Evolutionary conservation across 352 stramenopile genomes (phyloP).

Genomic region (Phytophthora hybrid): DNA sequence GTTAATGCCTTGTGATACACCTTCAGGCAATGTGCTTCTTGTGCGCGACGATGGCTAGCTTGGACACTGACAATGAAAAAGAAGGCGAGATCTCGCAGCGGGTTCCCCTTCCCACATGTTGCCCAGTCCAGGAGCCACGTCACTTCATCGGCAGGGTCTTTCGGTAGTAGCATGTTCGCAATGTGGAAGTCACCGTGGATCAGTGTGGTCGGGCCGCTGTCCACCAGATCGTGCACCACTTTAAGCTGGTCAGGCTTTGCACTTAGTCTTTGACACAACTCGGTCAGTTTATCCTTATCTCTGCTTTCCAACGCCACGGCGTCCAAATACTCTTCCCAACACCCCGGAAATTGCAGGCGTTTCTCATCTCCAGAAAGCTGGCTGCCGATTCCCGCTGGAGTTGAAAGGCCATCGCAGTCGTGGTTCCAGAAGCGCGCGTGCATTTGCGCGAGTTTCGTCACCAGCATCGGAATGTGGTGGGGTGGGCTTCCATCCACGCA

Average conservation of each 20-base stretch:
- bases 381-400: constrained; percentile 71
- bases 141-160: constrained; percentile 25
- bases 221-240: constrained; percentile 61
- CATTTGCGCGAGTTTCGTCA: constrained; percentile 70
- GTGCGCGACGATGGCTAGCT: constrained; percentile 45
- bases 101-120: constrained; percentile 77
- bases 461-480: constrained; percentile 48
- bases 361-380: constrained; percentile 72
- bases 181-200: constrained; percentile 89
- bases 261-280: constrained; percentile 62
- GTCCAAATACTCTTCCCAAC: constrained; percentile 63
- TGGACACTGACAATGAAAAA: constrained; percentile 86
- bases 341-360: constrained; percentile 62
- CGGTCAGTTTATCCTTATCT: constrained; percentile 42
- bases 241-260: constrained; percentile 47
- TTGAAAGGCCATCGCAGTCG: constrained; percentile 54
- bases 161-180: constrained; percentile 75
- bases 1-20: constrained; percentile 53
- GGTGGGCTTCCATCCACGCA: constrained; percentile 73
- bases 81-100: constrained; percentile 82
- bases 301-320: constrained; percentile 46
- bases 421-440: constrained; percentile 66
- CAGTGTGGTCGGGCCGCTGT: constrained; percentile 58
- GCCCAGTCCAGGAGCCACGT: constrained; percentile 86
- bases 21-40: constrained; percentile 51